Evolutionary conservation across 2,329 filamentous ascomycete species (phyloP).

Genomic region (Exophiala dermatitidis): DNA sequence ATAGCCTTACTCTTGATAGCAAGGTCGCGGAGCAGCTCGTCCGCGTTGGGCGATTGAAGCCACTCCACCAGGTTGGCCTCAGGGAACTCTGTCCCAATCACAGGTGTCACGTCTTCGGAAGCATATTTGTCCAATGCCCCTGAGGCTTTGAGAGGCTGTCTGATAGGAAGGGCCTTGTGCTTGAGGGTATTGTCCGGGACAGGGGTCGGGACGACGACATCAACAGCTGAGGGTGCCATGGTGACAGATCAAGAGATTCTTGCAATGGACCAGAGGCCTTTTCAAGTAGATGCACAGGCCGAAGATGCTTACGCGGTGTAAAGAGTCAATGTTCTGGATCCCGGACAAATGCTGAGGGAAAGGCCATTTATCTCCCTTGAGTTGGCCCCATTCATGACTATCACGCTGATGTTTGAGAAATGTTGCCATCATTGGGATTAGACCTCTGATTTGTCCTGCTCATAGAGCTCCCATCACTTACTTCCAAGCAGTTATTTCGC

Average conservation of each 20-base stretch:
- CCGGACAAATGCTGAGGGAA: too few relatives aligned
- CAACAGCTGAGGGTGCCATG: conserved; percentile 9
- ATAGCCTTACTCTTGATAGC: conserved; percentile 54
- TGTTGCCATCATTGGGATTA: background rate
- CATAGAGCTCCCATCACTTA: too few relatives aligned
- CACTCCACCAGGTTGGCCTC: conserved; percentile 31
- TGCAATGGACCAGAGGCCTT: too few relatives aligned
- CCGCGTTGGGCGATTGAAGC: conserved; percentile 56
- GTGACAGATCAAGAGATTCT: background rate
- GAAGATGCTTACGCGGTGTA: too few relatives aligned
- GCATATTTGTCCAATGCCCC: conserved; percentile 40
- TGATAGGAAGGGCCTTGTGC: conserved; percentile 2
- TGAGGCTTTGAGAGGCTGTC: conserved; percentile 32
- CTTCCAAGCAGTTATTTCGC: background rate
- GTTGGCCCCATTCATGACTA: background rate
- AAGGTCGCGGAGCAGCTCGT: conserved; percentile 59
- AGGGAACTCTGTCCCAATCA: conserved; percentile 45
- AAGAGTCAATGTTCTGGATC: background rate
- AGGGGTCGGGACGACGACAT: background rate
- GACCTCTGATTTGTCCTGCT: background rate
- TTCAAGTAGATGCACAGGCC: too few relatives aligned
- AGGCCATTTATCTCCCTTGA: too few relatives aligned
- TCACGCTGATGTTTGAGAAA: background rate
- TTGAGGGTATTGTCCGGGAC: background rate
- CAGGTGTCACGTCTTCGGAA: conserved; percentile 44